phyloP scores from a whole-genome alignment of 2,329 filamentous ascomycete species.

The Fusarium drepaniforme region DNA sequence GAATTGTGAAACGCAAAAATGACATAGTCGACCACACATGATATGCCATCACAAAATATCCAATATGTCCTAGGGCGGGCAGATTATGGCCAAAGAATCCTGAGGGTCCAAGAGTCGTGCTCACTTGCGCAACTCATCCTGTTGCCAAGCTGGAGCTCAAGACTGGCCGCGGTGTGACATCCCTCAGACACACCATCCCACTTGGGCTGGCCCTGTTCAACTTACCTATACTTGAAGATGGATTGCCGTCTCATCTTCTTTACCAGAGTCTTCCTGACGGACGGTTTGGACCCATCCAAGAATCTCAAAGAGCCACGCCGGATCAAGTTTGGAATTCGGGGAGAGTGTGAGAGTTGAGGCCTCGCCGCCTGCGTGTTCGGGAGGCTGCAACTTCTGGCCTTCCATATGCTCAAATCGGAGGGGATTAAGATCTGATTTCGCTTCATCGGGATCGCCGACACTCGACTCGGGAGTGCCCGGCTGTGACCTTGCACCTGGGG shows the following conservation, averaged over 20 bases:
- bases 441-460: constrained; percentile 3
- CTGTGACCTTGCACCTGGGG: not conserved
- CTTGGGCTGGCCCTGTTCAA: constrained; percentile 5
- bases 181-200: not conserved
- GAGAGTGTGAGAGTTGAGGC: constrained; percentile 21
- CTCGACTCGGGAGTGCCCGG: not conserved
- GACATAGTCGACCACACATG: not conserved
- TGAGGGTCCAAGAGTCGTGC: not conserved
- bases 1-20: not conserved
- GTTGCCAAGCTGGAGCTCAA: not conserved
- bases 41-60: not conserved
- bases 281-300: constrained; percentile 15
- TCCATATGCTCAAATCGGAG: constrained; percentile 27
- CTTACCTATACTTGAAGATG: not conserved
- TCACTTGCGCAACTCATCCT: not conserved
- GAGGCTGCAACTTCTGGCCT: constrained; percentile 20
- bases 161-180: not conserved
- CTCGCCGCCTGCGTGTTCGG: constrained; percentile 12
- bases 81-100: not conserved
- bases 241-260: constrained; percentile 3
- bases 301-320: constrained; percentile 18
- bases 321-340: constrained; percentile 10
- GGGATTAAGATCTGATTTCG: constrained; percentile 10
- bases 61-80: not conserved
- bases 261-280: not conserved